These are phyloP conservation scores for Neurospora intermedia DNA, from an alignment of 495 filamentous ascomycete species.

Conservation along the genomic window DNA sequence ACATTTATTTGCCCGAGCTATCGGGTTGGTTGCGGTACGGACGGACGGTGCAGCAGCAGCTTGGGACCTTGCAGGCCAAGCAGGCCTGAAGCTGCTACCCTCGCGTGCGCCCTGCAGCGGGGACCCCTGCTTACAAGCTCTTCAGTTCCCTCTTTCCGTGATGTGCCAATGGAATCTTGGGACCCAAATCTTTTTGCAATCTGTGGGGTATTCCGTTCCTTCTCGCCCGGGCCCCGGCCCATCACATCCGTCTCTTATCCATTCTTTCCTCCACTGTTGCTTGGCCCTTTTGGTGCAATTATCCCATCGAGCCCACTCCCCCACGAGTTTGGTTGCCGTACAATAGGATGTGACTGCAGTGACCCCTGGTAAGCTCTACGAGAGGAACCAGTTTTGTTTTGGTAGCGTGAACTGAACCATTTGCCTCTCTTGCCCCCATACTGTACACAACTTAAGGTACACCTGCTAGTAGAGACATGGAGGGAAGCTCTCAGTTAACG, in stretches of 20 bases:
- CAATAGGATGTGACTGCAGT: neutral
- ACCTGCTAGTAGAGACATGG: no score
- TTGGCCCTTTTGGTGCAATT: neutral
- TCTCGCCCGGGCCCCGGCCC: neutral
- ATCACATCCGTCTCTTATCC: neutral
- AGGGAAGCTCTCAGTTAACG: no score
- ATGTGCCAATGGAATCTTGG: neutral
- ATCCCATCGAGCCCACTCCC: neutral
- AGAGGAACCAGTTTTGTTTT: no score
- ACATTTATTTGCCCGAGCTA: neutral
- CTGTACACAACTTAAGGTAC: no score
- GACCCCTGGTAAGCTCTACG: neutral
- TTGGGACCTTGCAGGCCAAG: neutral
- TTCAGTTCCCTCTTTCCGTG: neutral
- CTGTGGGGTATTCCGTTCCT: neutral
- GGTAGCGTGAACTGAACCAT: no score
- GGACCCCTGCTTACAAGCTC: neutral
- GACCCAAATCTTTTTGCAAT: neutral
- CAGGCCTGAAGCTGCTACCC: neutral
- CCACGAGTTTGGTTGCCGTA: neutral
- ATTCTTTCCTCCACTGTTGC: neutral
- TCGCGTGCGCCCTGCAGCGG: neutral
- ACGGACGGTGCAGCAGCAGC: neutral
- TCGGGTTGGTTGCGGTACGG: no score
- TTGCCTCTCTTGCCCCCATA: no score